These are phyloP conservation scores for Pseudonectria foliicola DNA, from an alignment of 2,329 filamentous ascomycete genomes.

Conservation along the genomic window DNA sequence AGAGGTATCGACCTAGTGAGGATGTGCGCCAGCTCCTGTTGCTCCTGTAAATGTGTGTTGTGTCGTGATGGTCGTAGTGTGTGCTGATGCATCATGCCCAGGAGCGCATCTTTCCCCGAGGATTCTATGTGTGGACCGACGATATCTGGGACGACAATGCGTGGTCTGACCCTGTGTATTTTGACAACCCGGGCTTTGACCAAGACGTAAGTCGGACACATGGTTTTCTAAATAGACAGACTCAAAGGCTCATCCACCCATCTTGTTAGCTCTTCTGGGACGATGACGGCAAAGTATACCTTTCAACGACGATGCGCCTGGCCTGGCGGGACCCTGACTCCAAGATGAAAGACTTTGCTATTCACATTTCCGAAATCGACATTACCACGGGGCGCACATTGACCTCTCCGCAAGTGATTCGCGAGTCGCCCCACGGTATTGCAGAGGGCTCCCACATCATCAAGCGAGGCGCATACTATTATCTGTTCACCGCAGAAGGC, in stretches of 20 bases:
- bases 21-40: slow-evolving; percentile 21
- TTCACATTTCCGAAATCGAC: slow-evolving; percentile 38
- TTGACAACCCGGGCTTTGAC: slow-evolving; percentile 47
- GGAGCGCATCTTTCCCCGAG: slow-evolving; percentile 42
- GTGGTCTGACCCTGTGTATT: slow-evolving; percentile 48
- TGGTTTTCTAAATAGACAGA: background rate
- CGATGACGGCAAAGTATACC: slow-evolving; percentile 40
- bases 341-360: slow-evolving; percentile 44
- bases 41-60: accelerated
- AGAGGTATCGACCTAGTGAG: slow-evolving; percentile 31
- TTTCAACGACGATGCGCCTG: slow-evolving; percentile 35
- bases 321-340: slow-evolving; percentile 28
- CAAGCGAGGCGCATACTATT: slow-evolving; percentile 17
- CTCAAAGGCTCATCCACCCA: too few species aligned
- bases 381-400: slow-evolving; percentile 34
- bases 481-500: slow-evolving; percentile 19
- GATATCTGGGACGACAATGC: slow-evolving; percentile 43
- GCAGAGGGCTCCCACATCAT: slow-evolving; percentile 33
- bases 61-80: too few species aligned
- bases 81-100: background rate
- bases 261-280: slow-evolving; percentile 36
- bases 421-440: slow-evolving; percentile 31
- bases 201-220: slow-evolving; percentile 29
- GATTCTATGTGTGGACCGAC: slow-evolving; percentile 46
- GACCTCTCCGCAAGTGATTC: slow-evolving; percentile 27